Base-by-base conservation (phyloP, 257 asterid genomes). In the Eustoma russellianum region DNA sequence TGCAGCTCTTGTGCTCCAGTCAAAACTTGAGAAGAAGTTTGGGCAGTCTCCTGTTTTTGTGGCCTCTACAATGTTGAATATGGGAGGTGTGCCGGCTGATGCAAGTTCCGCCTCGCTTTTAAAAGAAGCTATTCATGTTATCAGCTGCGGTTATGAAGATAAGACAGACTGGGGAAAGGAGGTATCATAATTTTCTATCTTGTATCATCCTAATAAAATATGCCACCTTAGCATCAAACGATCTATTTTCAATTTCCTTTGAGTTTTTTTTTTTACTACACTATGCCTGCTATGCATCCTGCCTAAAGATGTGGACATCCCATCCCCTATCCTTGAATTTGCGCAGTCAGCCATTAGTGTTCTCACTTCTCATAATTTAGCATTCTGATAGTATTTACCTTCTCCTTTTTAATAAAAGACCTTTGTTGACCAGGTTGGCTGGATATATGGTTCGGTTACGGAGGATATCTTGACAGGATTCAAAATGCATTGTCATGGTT, bases 151-250 rank as follows among this genome's bases (percentile, higher is more conserved):
- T 19, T 90, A 83, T 17, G 97, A 90, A 77, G 94, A 86, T 71
- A 90, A 90, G 67, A 78, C 97, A 1, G 97, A 90, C 67, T 90
- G 97, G 97, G 97, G 97, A 68, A 86, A 78, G 68, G 97, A 90
- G 82, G 97, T 86, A 72, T 41, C 40, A 52, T 28, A 7, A 24
- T 19, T 50, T 28, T 4, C 52, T 41, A 7, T 40, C 17, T 24
- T 13, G 5, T 9, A 16, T 41, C 11, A 19, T 46, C 44, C 19
- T 53, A 6, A 24, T 24, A 24, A 24, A 24, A 24, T 24, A 24
- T 24, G 30, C 30, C 3, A 4, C 30, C 30, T 24, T 24, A 24
- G 3, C 30, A 4, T 24, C 30, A 11, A 17, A 7, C 0, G 13
- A 48, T 35, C 18, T 19, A 13, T 13, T 9, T 52, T 61, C 40